These are phyloP conservation scores for Xylaria curta DNA, from an alignment of 495 filamentous ascomycete species.

Conservation along the genomic window DNA sequence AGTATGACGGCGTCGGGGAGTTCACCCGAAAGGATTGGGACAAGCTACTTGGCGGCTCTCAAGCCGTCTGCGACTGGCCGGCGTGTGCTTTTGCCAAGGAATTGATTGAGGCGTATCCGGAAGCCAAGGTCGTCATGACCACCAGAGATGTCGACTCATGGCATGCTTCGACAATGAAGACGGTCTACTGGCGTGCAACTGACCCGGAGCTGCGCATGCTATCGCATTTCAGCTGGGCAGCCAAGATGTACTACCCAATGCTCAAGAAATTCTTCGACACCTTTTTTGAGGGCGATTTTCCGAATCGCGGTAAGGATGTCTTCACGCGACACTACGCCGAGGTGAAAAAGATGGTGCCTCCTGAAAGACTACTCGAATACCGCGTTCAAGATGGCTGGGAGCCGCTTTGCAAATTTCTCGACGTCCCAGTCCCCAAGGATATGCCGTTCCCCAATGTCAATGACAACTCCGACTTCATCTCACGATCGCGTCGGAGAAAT, in stretches of 20 bases:
- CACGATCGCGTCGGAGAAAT: conserved; percentile 64
- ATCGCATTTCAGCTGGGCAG: conserved; percentile 61
- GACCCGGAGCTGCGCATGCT: conserved; percentile 61
- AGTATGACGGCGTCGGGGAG: conserved; percentile 65
- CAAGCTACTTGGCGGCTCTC: conserved; percentile 65
- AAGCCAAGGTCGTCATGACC: conserved; percentile 71
- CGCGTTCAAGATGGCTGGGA: conserved; percentile 70
- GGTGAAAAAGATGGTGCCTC: conserved; percentile 39
- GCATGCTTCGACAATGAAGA: conserved; percentile 51
- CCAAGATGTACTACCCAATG: conserved; percentile 66
- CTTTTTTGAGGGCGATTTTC: conserved; percentile 40
- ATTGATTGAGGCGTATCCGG: conserved; percentile 71
- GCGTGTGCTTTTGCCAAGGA: conserved; percentile 70
- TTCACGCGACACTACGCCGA: conserved; percentile 39
- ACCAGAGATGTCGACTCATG: conserved; percentile 61
- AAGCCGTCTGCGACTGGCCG: conserved; percentile 71
- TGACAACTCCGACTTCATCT: conserved; percentile 61
- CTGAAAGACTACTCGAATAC: conserved; percentile 63
- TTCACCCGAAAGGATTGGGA: conserved; percentile 72
- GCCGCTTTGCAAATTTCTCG: conserved; percentile 71
- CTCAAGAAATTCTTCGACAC: conserved; percentile 64
- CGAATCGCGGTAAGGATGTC: conserved; percentile 31
- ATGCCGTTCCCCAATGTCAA: conserved; percentile 52
- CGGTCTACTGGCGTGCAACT: conserved; percentile 60
- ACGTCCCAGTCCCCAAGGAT: conserved; percentile 61